These are phyloP conservation scores for Pterulicium gracile DNA, from an alignment of 1,284 basidiomycete species.

Conservation along the genomic window DNA sequence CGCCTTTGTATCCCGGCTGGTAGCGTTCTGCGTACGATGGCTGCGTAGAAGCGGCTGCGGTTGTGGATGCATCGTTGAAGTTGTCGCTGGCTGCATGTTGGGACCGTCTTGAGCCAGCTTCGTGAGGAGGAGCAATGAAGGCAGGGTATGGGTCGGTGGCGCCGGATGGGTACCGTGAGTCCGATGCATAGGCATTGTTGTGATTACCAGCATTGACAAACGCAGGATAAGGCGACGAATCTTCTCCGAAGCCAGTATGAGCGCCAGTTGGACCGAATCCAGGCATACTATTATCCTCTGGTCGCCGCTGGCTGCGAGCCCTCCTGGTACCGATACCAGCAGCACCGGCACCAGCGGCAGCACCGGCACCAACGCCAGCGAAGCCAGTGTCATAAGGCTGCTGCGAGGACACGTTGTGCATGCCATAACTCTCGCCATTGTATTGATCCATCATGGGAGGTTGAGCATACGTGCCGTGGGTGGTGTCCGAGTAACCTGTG, in stretches of 20 bases:
- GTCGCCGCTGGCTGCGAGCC: background rate
- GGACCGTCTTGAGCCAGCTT: background rate
- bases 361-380: conserved; percentile 11
- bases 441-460: conserved; percentile 17
- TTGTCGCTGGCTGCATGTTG: background rate
- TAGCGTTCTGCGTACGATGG: background rate
- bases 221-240: background rate
- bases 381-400: conserved; percentile 10
- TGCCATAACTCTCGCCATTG: background rate
- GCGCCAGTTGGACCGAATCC: background rate
- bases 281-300: background rate
- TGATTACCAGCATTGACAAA: background rate
- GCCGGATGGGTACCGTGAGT: background rate
- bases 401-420: conserved; percentile 7
- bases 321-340: conserved; percentile 14
- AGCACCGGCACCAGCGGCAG: conserved; percentile 22
- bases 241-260: background rate
- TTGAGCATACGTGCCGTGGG: conserved; percentile 25
- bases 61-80: background rate
- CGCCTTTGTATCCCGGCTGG: background rate
- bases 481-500: conserved; percentile 14
- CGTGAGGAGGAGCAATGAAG: background rate
- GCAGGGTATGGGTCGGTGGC: background rate
- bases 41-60: background rate
- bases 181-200: background rate